Evolutionary conservation across 139 green algal genomes (phyloP), one percentile per base, ranked within the genome.

Genomic region (Deuterostichococcus epilithicus): DNA sequence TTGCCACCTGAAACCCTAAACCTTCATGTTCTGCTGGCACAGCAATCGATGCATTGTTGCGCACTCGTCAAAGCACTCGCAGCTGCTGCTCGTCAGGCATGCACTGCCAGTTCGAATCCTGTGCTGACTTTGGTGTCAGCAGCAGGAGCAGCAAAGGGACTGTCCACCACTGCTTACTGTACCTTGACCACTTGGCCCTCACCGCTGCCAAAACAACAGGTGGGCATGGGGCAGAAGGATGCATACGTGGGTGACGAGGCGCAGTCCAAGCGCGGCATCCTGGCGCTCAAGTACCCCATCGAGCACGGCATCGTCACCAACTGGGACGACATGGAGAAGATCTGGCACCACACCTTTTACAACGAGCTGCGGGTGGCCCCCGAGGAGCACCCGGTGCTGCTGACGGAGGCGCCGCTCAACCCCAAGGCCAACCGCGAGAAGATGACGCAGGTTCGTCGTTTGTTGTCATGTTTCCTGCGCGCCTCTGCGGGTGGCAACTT

Each of bases 251-350:
- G 96, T 30, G 96, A 99, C 69, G 96, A 99, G 89, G 96, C 96
- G 0, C 93, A 98, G 84, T 93, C 90, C 60, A 99, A 99, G 91
- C 81, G 96, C 25, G 96, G 96, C 78, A 98, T 99, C 76, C 88
- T 99, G 6, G 93, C 94, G 5, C 84, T 99, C 72, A 97, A 96
- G 82, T 99, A 99, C 84, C 96, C 96, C 38, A 98, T 99, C 76
- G 93, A 97, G 84, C 94, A 98, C 83, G 93, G 94, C 65, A 96
- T 98, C 38, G 95, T 99, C 32, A 98, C 88, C 65, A 98, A 98
- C 90, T 99, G 96, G 96, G 96, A 99, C 73, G 96, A 99, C 88
- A 99, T 99, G 96, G 96, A 99, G 91, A 99, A 98, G 92, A 98
- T 99, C 84, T 99, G 95, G 96, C 94, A 99, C 83, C 96, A 99